Evolutionary conservation across 2,329 filamentous ascomycete genomes (phyloP), one percentile per base, ranked within the genome.

Genomic region (Cytospora leucostoma): DNA sequence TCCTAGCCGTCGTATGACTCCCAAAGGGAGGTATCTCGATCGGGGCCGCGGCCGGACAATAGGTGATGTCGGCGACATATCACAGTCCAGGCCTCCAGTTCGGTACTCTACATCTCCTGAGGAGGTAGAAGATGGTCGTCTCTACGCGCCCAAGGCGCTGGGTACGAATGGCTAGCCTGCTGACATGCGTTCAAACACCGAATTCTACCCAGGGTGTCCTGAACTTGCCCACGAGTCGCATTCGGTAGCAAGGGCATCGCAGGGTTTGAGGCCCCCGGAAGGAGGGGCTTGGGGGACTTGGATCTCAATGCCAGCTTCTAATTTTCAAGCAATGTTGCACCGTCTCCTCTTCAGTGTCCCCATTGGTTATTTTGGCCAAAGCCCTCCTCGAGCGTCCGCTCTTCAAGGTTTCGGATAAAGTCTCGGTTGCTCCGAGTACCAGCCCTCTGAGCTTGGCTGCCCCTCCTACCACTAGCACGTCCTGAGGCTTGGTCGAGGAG

Each of bases 351-450:
- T 66, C 60, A 66, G 44, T 66, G 65, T 15, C 59, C 63, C 65
- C 65, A 66, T 33, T 64, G 65, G 40, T 64, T 66, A 15, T 66
- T 66, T 38, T 66, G 65, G 11, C 65, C 65, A 47, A 93, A 97
- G 2, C 93, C 92, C 76, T 98, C 94, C 75, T 97, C 94, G 62
- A 98, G 80, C 2, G 93, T 97, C 40, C 95, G 86, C 77, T 98
- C 95, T 77, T 99, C 95, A 67, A 99, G 80, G 66, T 91, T 97
- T 61, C 95, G 88, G 70, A 99, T 96, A 73, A 99, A 97, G 73
- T 98, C 94, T 50, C 93, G 84, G 71, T 93, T 89, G 66, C 77
- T 83, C 62, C 81, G 76, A 38, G 38, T 49, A 34, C 64, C 53
- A 53, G 77, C 82, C 74, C 82, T 83, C 68, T 88, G 85, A 53